Conservation (phyloP, 768 basidiomycete genomes). For the Hypholoma fasciculare region DNA sequence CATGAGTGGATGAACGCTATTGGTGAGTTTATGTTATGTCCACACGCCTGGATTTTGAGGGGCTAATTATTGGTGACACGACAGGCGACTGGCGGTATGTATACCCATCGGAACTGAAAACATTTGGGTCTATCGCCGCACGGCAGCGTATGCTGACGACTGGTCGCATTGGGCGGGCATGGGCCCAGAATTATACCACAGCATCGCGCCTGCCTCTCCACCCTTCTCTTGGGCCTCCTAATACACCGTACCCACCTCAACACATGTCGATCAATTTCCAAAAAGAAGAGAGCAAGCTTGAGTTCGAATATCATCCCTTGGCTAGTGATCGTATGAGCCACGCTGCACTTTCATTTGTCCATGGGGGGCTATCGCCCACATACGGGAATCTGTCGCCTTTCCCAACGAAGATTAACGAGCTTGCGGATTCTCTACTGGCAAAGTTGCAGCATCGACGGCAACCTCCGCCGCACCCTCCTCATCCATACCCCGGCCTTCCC, state of each 20-base stretch:
- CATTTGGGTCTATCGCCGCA: constrained; percentile 70
- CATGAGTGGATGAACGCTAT: constrained; percentile 96
- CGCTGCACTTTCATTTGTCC: constrained; percentile 88
- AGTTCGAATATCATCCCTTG: constrained; percentile 4
- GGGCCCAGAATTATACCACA: constrained; percentile 85
- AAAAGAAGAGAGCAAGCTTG: constrained; percentile 18
- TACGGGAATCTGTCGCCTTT: constrained; percentile 80
- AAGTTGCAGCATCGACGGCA: constrained; percentile 68
- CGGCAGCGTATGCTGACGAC: constrained; percentile 75
- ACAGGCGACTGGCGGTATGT: constrained; percentile 93
- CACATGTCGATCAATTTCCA: constrained; percentile 28
- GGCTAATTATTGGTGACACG: constrained; percentile 1
- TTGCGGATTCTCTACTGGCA: constrained; percentile 67
- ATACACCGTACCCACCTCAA: constrained; percentile 55
- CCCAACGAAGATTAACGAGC: constrained; percentile 77
- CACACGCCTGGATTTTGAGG: constrained; percentile 1
- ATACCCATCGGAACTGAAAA: constrained; percentile 75
- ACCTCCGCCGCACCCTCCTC: constrained; percentile 81
- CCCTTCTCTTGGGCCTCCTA: constrained; percentile 63
- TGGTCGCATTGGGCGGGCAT: constrained; percentile 78
- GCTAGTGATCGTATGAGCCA: constrained; percentile 57
- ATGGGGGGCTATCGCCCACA: constrained; percentile 84
- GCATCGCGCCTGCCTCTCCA: constrained; percentile 83
- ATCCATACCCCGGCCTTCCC: constrained; percentile 75
- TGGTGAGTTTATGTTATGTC: constrained; percentile 37